Evolutionary conservation across 768 basidiomycete species (phyloP).

Genomic region (Trametes coccinea): DNA sequence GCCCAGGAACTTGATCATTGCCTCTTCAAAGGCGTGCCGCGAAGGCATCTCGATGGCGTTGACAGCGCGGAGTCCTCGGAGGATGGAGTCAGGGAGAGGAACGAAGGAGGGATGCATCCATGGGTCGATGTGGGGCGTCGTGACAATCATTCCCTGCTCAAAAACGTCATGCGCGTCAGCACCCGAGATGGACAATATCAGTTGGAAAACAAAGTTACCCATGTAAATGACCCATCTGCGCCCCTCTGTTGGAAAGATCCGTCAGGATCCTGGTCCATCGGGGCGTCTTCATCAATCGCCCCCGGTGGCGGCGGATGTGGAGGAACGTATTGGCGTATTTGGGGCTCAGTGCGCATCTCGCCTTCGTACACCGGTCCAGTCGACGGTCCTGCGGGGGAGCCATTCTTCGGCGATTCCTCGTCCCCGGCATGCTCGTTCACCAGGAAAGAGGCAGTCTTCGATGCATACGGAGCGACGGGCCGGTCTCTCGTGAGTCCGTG

Average conservation of each 20-base stretch:
- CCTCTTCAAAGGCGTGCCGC: constrained; percentile 52
- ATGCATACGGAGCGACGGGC: constrained; percentile 41
- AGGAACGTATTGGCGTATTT: constrained; percentile 29
- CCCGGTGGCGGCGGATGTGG: constrained; percentile 25
- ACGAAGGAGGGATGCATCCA: constrained; percentile 62
- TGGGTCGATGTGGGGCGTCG: constrained; percentile 50
- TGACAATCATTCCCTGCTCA: constrained; percentile 36
- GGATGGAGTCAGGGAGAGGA: constrained; percentile 57
- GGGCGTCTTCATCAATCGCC: constrained; percentile 24
- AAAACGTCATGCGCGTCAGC: constrained; percentile 37
- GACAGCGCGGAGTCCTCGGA: constrained; percentile 53
- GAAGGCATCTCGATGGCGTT: constrained; percentile 62
- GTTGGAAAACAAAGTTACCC: constrained; percentile 25
- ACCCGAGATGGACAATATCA: neutral
- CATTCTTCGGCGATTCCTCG: constrained; percentile 19
- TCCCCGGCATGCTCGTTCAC: constrained; percentile 29
- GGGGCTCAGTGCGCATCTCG: constrained; percentile 28
- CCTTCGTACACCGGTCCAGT: constrained; percentile 25
- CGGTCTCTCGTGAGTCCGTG: constrained; percentile 39
- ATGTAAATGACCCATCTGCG: constrained; percentile 44
- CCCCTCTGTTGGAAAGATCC: constrained; percentile 21
- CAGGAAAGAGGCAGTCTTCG: constrained; percentile 51
- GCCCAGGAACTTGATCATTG: constrained; percentile 48
- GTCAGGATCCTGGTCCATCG: constrained; percentile 26
- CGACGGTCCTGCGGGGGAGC: constrained; percentile 21